Evolutionary conservation across 148 eudicot species (phyloP), one percentile per base, ranked within the genome.

Genomic region (Polygonum maritimum): DNA sequence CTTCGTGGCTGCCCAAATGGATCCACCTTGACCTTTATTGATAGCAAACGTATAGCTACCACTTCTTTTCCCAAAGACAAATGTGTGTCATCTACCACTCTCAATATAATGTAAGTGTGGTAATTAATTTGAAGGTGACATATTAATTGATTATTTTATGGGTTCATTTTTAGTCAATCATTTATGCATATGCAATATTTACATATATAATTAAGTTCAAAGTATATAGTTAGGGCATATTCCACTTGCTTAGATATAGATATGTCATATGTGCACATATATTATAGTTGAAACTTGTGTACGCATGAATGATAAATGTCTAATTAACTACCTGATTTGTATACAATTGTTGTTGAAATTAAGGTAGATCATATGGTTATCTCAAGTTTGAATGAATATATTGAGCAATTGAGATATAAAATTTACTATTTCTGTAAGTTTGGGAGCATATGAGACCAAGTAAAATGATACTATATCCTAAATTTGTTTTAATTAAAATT

Each of bases 41-140:
- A 67, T 67, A 35, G 44, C 45, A 67, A 67, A 67, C 44, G 44
- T 67, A 15, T 36, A 67, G 71, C 71, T 67, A 67, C 41, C 71
- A 36, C 71, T 67, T 63, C 69, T 62, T 31, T 18, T 14, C 14
- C 39, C 4, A 5, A 67, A 15, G 4, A 35, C 7, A 65, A 60
- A 9, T 26, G 45, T 26, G 45, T 38, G 38, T 15, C 16, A 67
- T 36, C 71, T 67, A 67, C 71, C 71, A 36, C 71, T 67, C 71
- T 67, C 18, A 26, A 26, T 26, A 26, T 26, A 62, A 55, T 51
- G 5, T 51, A 51, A 21, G 31, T 62, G 35, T 2, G 2, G 36
- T 31, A 36, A 19, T 38, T 31, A 36, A 19, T 38, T 35, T 38
- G 71, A 67, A 67, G 41, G 44, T 67, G 45, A 67, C 45, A 13